Evolutionary conservation across 1,139 yeast species (phyloP), one percentile per base, ranked within the genome.

Genomic region (Candida sp.): DNA sequence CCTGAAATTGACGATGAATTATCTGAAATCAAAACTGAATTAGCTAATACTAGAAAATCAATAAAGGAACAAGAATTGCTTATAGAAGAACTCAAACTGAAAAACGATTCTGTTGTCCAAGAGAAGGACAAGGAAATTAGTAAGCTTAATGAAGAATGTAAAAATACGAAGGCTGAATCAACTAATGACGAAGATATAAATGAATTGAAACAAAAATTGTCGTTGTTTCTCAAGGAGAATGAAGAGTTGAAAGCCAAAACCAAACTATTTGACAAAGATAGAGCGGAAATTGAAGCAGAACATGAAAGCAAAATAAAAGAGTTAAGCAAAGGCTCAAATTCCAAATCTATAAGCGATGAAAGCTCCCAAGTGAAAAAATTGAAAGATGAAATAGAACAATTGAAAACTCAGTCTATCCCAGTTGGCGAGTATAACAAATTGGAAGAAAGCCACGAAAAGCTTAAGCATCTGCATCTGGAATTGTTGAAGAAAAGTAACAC

Each of bases 311-410:
- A n/a, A 9, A 7, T 32, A 32, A 32, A 32, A 12, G 34, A 32
- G 19, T 12, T 32, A n/a, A 11, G 29, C 7, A 33, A 15, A 35
- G 15, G 11, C 22, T 19, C 22, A 35, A 36, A 23, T 19, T 33
- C 33, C 5, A 30, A 35, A 33, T 27, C 19, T 6, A 12, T 32
- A 21, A 11, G 21, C 15, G 42, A 34, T 4, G 33, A 39, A 23
- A 21, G 8, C 11, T 21, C n/a, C 5, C 32, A 37, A 19, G 34
- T 29, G 25, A 15, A 35, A 19, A 22, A 22, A 19, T 37, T 40
- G 25, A 23, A 39, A n/a, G 21, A 19, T 27, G 46, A 44, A 21
- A 15, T 38, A 34, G 38, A 36, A 11, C 11, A 22, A 36, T 22
- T 9, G 19, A 35, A 22, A 12, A 11, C 25, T 12, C 5, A 22